Conservation (phyloP, 108 stramenopile genomes). For the Pseudonitzschia multiseries region DNA sequence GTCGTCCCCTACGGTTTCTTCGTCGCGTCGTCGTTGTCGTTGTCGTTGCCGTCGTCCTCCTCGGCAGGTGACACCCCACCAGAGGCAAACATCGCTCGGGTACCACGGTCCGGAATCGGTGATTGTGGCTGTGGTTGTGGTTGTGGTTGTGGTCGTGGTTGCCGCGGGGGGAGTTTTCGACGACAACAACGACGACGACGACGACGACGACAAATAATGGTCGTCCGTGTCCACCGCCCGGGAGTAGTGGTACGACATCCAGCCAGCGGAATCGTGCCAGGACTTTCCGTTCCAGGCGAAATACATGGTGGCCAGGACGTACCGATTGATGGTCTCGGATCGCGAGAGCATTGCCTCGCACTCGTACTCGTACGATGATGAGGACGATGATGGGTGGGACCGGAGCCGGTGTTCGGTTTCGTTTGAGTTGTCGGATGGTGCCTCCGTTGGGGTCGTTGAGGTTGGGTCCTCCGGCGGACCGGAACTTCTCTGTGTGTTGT, state of each 20-base stretch:
- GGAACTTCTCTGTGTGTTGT: background rate
- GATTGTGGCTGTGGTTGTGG: background rate
- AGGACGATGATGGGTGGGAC: too few relatives aligned
- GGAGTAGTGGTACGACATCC: background rate
- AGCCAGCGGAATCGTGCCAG: background rate
- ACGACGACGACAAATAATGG: too few relatives aligned
- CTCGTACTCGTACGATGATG: background rate
- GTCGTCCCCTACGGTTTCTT: background rate
- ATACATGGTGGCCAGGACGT: conserved; percentile 7
- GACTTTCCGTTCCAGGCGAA: conserved; percentile 13
- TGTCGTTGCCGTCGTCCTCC: background rate
- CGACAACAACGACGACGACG: too few relatives aligned
- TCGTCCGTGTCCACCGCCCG: background rate
- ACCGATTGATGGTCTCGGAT: background rate
- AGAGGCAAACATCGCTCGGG: background rate
- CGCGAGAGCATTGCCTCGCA: background rate
- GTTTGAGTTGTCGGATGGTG: too few relatives aligned
- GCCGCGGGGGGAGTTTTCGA: too few relatives aligned
- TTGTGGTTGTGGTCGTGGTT: background rate
- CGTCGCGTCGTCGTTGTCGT: background rate
- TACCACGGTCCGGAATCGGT: background rate
- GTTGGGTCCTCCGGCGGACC: too few relatives aligned
- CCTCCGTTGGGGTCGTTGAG: too few relatives aligned
- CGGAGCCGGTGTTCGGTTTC: too few relatives aligned
- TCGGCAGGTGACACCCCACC: conserved; percentile 4